Conservation (phyloP, 352 stramenopile species). For the Phytophthora sp. region DNA sequence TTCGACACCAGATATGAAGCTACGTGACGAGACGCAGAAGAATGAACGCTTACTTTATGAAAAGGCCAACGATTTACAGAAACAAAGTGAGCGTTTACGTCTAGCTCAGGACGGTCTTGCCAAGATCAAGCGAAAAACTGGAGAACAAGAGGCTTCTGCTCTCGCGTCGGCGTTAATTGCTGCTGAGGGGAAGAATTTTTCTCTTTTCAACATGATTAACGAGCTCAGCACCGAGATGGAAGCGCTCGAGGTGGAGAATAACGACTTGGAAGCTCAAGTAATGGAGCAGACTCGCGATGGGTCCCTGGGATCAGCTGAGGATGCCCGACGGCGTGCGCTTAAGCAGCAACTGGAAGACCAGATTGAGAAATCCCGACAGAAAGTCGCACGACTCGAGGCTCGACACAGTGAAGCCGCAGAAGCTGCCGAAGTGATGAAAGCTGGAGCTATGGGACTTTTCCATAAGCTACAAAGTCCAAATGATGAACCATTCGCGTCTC, state of each 20-base stretch:
- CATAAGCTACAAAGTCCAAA: slow-evolving; percentile 78
- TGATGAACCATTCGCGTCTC: slow-evolving; percentile 77
- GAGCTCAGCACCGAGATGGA: slow-evolving; percentile 93
- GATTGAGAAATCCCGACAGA: slow-evolving; percentile 86
- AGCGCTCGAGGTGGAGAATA: slow-evolving; percentile 86
- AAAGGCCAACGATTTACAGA: slow-evolving; percentile 77
- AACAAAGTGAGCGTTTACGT: slow-evolving; percentile 72
- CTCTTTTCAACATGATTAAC: slow-evolving; percentile 95
- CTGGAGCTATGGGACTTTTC: slow-evolving; percentile 75
- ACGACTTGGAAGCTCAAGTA: slow-evolving; percentile 66
- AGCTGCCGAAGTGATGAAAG: slow-evolving; percentile 76
- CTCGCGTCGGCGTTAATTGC: slow-evolving; percentile 85
- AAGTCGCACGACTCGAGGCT: slow-evolving; percentile 69
- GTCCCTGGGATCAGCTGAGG: slow-evolving; percentile 56
- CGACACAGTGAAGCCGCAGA: slow-evolving; percentile 68
- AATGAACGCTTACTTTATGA: slow-evolving; percentile 77
- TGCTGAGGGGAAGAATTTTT: slow-evolving; percentile 95
- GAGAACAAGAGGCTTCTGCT: slow-evolving; percentile 81
- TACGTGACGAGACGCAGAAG: slow-evolving; percentile 80
- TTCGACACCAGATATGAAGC: slow-evolving; percentile 69
- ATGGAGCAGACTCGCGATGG: slow-evolving; percentile 46
- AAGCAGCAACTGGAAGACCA: slow-evolving; percentile 82
- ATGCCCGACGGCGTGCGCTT: slow-evolving; percentile 60
- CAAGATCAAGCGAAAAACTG: slow-evolving; percentile 91
- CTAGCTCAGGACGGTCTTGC: slow-evolving; percentile 82